Evolutionary conservation across 192 early-diverging fungal genomes (phyloP).

Genomic region (Lobulomyces angularis): DNA sequence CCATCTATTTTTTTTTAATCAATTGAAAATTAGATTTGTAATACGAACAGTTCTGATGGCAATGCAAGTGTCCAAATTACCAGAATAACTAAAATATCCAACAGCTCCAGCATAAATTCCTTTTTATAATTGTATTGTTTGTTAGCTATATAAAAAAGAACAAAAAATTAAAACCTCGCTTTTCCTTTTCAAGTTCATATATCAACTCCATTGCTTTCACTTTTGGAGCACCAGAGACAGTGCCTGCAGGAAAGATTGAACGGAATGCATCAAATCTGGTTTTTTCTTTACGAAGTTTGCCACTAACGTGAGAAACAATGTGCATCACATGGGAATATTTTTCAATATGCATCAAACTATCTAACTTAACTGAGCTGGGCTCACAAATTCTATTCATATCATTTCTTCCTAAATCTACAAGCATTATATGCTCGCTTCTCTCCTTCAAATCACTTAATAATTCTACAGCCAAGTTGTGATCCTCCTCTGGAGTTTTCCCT

Average conservation of each 20-base stretch:
- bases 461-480: conserved; percentile 79
- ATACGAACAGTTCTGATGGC: conserved; percentile 94
- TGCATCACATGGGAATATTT: conserved; percentile 98
- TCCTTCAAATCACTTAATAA: conserved; percentile 89
- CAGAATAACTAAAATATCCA: conserved; percentile 89
- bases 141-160: conserved; percentile 48
- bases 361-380: conserved; percentile 82
- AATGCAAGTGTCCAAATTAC: conserved; percentile 93
- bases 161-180: conserved; percentile 85
- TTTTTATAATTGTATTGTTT: too few species aligned
- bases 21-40: too few species aligned
- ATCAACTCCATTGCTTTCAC: conserved; percentile 94
- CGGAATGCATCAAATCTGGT: conserved; percentile 92
- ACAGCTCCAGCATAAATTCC: conserved; percentile 58
- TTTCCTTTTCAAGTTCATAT: conserved; percentile 74
- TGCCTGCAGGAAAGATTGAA: conserved; percentile 96
- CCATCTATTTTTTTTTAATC: too few species aligned
- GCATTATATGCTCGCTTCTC: conserved; percentile 96
- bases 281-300: conserved; percentile 74
- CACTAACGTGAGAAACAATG: conserved; percentile 94
- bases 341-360: conserved; percentile 96
- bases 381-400: conserved; percentile 95
- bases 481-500: conserved; percentile 72
- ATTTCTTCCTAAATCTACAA: conserved; percentile 97
- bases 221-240: conserved; percentile 97